Conservation (phyloP, 192 early-diverging fungal genomes). For the Mortierella hygrophila region DNA sequence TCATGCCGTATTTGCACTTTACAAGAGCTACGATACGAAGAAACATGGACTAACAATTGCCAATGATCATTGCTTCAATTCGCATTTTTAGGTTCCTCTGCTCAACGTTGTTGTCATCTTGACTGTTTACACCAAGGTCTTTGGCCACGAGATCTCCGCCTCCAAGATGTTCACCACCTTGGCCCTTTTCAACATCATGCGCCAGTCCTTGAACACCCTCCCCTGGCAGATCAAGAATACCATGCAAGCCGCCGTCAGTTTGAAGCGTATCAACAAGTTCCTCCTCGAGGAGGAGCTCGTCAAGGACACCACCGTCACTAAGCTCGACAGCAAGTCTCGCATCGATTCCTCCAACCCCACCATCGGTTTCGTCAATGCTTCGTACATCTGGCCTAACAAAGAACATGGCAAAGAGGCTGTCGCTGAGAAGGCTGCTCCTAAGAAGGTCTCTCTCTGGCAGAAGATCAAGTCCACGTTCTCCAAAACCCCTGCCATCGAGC, state of each 20-base stretch:
- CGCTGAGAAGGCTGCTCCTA: constrained; percentile 11
- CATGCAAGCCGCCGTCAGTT: constrained; percentile 72
- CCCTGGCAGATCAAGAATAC: constrained; percentile 70
- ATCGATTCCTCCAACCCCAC: constrained; percentile 67
- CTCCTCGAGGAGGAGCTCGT: constrained; percentile 86
- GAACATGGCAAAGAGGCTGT: constrained; percentile 16
- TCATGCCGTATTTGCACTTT: neutral
- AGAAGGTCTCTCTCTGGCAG: constrained; percentile 24
- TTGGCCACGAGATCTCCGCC: constrained; percentile 70
- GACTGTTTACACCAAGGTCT: constrained; percentile 69
- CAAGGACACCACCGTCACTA: constrained; percentile 43
- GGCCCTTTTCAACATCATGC: constrained; percentile 80
- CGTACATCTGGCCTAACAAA: constrained; percentile 51
- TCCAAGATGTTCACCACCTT: constrained; percentile 78
- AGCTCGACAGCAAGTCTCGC: constrained; percentile 53
- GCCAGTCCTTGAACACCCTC: constrained; percentile 72
- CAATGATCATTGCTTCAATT: neutral
- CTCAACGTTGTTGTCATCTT: constrained; percentile 73
- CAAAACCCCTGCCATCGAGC: constrained; percentile 7
- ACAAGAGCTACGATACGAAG: neutral
- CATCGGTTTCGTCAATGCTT: constrained; percentile 42
- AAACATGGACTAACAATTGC: neutral
- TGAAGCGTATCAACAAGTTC: constrained; percentile 80
- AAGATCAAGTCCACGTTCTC: constrained; percentile 36
- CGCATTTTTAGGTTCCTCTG: constrained; percentile 57